Percentiles rank a stretch among this genome's conserved stretches.
phyloP scores from a whole-genome alignment of 768 basidiomycete genomes.

The Tubosaeta sp. region DNA sequence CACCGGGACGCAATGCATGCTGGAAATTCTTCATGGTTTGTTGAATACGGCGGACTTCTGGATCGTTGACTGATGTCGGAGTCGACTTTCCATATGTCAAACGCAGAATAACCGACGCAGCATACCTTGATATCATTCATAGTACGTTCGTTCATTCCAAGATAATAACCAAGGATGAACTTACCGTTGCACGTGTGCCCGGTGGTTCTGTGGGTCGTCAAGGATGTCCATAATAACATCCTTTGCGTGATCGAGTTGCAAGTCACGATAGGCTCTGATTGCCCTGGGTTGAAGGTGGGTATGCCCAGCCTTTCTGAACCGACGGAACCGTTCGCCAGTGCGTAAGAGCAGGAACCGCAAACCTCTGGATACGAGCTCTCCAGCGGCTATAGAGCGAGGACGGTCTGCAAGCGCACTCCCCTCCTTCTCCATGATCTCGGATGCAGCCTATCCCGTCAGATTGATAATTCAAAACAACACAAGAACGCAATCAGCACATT shows the following conservation, averaged over 20 bases:
- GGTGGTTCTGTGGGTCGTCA: conserved; percentile 31
- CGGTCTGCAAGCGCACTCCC: conserved; percentile 47
- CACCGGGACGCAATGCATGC: conserved; percentile 28
- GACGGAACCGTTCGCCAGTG: conserved; percentile 51
- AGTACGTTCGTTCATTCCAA: no score
- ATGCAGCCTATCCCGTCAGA: conserved; percentile 39
- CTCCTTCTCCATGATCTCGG: conserved; percentile 59
- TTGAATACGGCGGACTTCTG: conserved; percentile 20
- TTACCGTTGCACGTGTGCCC: conserved; percentile 46
- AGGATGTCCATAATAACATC: conserved; percentile 28
- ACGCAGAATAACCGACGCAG: conserved; percentile 20
- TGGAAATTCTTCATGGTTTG: conserved; percentile 23
- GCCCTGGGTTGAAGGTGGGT: conserved; percentile 49
- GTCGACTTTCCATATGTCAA: conserved; percentile 24
- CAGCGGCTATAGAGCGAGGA: conserved; percentile 47
- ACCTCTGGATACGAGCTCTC: conserved; percentile 48
- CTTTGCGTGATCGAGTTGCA: conserved; percentile 36
- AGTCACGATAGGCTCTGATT: conserved; percentile 38
- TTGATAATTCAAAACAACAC: not conserved
- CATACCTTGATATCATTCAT: conserved; percentile 11
- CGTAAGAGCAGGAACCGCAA: conserved; percentile 50
- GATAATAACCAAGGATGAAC: not conserved
- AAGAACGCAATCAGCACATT: no score
- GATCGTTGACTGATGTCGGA: conserved; percentile 19
- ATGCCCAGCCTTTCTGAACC: conserved; percentile 49